These are phyloP conservation scores for Solanum gandarillasii DNA, from an alignment of 257 asterid genomes.

Conservation along the genomic window DNA sequence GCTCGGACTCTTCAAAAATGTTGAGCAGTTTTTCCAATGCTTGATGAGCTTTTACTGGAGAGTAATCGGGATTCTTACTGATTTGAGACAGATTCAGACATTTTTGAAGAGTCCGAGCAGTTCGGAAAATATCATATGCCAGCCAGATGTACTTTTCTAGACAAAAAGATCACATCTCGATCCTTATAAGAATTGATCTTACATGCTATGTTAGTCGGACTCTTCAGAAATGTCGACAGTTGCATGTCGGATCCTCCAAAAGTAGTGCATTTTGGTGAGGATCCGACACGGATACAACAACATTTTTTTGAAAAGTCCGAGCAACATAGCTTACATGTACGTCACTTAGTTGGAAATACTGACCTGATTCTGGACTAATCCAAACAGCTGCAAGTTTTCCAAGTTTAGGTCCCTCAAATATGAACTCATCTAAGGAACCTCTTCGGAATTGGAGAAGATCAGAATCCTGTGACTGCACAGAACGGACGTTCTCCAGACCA, in stretches of 20 bases:
- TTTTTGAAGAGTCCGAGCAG: too few species aligned
- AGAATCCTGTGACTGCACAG: conserved; percentile 11
- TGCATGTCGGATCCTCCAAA: neutral
- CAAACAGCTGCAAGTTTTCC: conserved; percentile 67
- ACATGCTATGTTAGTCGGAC: neutral
- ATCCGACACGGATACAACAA: neutral
- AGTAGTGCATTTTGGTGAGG: neutral
- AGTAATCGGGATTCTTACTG: neutral
- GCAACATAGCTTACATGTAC: neutral
- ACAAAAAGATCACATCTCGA: neutral
- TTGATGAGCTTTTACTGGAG: neutral
- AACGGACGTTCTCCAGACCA: conserved; percentile 5
- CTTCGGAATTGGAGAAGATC: conserved; percentile 45
- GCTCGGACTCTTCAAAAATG: neutral
- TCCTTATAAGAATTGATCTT: neutral
- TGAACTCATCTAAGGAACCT: conserved; percentile 64
- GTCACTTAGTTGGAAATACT: neutral
- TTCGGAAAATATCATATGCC: neutral
- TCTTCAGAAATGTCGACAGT: neutral
- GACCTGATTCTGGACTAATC: conserved; percentile 83
- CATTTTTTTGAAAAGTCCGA: neutral
- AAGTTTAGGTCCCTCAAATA: conserved; percentile 63
- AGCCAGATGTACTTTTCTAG: neutral
- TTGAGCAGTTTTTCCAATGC: neutral
- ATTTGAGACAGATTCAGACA: neutral